Percentiles rank a stretch among this genome's conserved stretches.
Conservation (phyloP, 257 asterid genomes). For the Schizonepeta tenuifolia region DNA sequence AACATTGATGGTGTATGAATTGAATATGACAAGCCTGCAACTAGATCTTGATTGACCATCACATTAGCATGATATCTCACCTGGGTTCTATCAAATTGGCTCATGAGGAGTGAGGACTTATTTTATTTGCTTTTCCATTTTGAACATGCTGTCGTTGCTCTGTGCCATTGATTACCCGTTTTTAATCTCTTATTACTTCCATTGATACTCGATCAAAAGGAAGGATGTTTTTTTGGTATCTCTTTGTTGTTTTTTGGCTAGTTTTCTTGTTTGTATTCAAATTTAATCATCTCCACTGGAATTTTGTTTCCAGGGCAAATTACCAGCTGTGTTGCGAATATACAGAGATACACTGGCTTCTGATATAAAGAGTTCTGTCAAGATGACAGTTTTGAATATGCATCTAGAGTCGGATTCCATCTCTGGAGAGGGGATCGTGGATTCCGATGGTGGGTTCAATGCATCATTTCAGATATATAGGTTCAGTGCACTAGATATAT, state of each 20-base stretch:
- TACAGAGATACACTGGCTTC: slow-evolving; percentile 90
- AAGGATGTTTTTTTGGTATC: not conserved
- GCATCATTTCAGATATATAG: slow-evolving; percentile 14
- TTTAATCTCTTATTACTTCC: not conserved
- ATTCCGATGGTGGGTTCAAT: slow-evolving; percentile 75
- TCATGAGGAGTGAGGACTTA: slow-evolving; percentile 18
- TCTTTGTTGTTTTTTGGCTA: slow-evolving; percentile 4
- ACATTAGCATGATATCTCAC: not conserved
- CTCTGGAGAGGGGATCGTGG: slow-evolving; percentile 76
- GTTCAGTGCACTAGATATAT: slow-evolving; percentile 23
- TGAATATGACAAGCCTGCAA: slow-evolving; percentile 27
- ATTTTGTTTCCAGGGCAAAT: slow-evolving; percentile 72
- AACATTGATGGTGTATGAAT: slow-evolving; percentile 7
- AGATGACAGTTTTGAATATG: slow-evolving; percentile 77
- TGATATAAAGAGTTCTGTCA: slow-evolving; percentile 85
- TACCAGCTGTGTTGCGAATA: slow-evolving; percentile 92
- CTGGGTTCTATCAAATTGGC: slow-evolving; percentile 19
- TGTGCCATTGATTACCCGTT: not conserved
- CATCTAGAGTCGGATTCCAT: slow-evolving; percentile 76
- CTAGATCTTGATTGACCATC: slow-evolving; percentile 2
- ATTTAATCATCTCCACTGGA: slow-evolving; percentile 22
- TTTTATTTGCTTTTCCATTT: slow-evolving; percentile 23
- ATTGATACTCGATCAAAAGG: not conserved
- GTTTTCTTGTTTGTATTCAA: slow-evolving; percentile 24
- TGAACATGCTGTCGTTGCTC: not conserved